Evolutionary conservation across 208 protist species (phyloP).

Genomic region (Acanthamoeba culbertsoni): DNA sequence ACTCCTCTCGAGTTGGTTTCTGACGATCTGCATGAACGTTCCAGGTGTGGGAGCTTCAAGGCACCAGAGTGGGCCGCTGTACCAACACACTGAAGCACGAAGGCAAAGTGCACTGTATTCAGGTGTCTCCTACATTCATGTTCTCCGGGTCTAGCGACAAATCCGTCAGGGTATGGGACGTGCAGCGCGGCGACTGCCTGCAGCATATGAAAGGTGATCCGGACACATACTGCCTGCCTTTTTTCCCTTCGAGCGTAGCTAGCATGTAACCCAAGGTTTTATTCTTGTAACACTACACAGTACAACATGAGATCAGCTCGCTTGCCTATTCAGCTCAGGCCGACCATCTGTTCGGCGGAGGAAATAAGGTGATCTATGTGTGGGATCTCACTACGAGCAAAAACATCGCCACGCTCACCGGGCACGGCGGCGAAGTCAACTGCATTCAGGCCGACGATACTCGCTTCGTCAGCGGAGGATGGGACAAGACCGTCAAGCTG

Average conservation of each 20-base stretch:
- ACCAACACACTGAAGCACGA: neutral
- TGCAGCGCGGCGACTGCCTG: neutral
- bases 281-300: neutral
- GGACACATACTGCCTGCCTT: neutral
- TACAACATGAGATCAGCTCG: neutral
- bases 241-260: too few species aligned
- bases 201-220: neutral
- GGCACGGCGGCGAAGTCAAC: slow-evolving; percentile 18
- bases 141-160: neutral
- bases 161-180: neutral
- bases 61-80: neutral
- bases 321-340: neutral
- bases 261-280: neutral
- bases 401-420: neutral
- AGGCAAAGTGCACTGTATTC: neutral
- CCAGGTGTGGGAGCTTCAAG: slow-evolving; percentile 13
- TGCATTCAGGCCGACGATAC: neutral
- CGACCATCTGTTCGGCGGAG: neutral
- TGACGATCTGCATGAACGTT: neutral
- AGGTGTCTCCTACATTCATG: neutral
- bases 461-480: neutral
- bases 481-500: slow-evolving; percentile 30
- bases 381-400: neutral
- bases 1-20: neutral
- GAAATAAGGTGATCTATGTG: neutral